A percentile compares a stretch with the other conserved stretches of the same genome.
phyloP scores from a whole-genome alignment of 805 yeast genomes.

The Metschnikowia vanudenii region DNA sequence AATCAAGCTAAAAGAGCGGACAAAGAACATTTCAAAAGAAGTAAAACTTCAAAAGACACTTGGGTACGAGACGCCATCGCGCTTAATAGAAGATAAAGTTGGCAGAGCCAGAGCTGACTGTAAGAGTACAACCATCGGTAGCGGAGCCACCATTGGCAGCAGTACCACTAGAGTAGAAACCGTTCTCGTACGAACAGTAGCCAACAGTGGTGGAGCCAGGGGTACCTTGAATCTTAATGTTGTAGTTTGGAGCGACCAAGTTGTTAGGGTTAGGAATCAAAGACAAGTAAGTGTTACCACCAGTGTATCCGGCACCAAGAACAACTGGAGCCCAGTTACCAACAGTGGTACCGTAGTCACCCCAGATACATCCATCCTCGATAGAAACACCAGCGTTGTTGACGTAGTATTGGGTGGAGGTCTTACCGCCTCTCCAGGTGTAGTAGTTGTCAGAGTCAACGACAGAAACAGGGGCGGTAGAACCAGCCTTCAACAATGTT shows the following conservation, averaged over 20 bases:
- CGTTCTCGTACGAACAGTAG: conserved; percentile 19
- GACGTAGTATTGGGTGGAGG: conserved; percentile 74
- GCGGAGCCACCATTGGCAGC: conserved; percentile 16
- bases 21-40: background rate
- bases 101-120: conserved; percentile 19
- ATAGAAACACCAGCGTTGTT: conserved; percentile 72
- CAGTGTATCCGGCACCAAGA: conserved; percentile 70
- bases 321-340: conserved; percentile 84
- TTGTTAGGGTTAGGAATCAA: conserved; percentile 80
- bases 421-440: conserved; percentile 59
- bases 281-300: conserved; percentile 63
- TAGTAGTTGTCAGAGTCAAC: conserved; percentile 54
- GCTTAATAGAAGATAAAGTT: conserved; percentile 20
- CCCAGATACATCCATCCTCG: conserved; percentile 74
- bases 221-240: conserved; percentile 38
- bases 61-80: too few relatives aligned
- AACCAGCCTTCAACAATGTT: conserved; percentile 58
- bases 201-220: conserved; percentile 20
- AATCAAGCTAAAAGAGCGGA: conserved; percentile 8
- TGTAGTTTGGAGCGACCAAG: conserved; percentile 41
- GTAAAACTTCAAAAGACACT: background rate
- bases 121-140: conserved; percentile 22
- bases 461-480: conserved; percentile 47
- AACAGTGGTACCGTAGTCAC: conserved; percentile 52
- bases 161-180: conserved; percentile 19